Base-by-base conservation (phyloP, 768 basidiomycete species). In the Suillus paluster region DNA sequence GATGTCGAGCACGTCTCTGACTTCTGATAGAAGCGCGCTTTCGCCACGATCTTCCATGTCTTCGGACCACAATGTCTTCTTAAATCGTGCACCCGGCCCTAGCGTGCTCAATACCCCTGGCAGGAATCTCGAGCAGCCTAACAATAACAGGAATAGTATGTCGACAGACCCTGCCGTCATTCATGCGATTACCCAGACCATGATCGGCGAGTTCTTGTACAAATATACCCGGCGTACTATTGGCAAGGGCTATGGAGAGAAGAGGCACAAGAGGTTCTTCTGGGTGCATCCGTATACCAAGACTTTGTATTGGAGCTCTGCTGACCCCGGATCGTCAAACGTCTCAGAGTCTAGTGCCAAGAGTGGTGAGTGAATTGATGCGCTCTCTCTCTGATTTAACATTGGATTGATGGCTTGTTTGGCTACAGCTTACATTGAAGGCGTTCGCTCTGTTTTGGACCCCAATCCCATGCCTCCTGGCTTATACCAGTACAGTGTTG, bases 261-360 rank as follows among this genome's bases (percentile, higher is more conserved):
- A 86, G 73, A 81, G 96, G 57, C 97, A 99, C 77, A 89, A 87
- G 74, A 84, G 97, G 41, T 99, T 95, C 87, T 97, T 99, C 84
- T 99, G 97, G 97, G 89, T 99, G n/a, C 97, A 99, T 76, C 97
- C 97, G 21, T 99, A 99, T 73, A 99, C 96, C 44, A 94, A 94
- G 80, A 98, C 95, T 5, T 70, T 99, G 62, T 98, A 99, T 75
- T 99, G 97, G 97, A 94, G 94, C 70, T 90, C 92, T 19, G 87
- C 89, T 11, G 97, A 99, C 78, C 97, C 97, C 55, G 95, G 94
- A 33, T 92, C 93, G 27, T 86, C 86, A 42, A 88, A 88, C 67
- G 92, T 94, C 19, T 86, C 90, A 1, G 95, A 98, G 79, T 94
- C 94, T 9, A 96, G 90, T 73, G 93, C 97, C 15, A 98, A 97